Evolutionary conservation across 1,284 basidiomycete genomes (phyloP).

Genomic region (Boletus semigastroideus): DNA sequence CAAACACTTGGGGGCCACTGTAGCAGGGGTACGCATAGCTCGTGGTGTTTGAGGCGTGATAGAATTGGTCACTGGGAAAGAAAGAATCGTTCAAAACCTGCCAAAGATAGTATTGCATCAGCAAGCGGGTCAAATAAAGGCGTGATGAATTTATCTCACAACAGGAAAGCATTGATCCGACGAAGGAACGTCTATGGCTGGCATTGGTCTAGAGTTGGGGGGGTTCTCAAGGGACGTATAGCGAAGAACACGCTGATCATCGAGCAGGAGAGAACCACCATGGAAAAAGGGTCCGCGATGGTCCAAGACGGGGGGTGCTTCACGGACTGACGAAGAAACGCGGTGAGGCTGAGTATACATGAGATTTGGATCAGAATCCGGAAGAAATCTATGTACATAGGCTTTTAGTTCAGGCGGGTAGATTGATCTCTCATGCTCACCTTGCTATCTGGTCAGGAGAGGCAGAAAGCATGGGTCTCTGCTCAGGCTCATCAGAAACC

Average conservation of each 20-base stretch:
- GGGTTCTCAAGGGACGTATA: background rate
- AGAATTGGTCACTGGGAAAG: background rate
- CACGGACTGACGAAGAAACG: no score
- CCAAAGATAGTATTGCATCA: background rate
- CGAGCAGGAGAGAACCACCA: no score
- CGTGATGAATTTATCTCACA: conserved; percentile 1
- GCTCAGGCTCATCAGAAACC: background rate
- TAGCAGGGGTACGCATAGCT: background rate
- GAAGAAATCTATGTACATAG: conserved; percentile 3
- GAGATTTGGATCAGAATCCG: background rate
- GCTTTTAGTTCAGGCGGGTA: background rate
- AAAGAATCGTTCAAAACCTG: background rate
- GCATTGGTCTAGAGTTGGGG: background rate
- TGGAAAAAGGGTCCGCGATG: no score
- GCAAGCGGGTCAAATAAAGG: background rate
- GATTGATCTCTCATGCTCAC: conserved; percentile 7
- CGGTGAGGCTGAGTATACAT: background rate
- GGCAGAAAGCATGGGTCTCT: background rate
- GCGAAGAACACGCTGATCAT: background rate
- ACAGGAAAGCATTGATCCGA: fast-evolving
- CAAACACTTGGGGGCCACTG: background rate
- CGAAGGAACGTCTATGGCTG: fast-evolving
- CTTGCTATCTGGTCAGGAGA: conserved; percentile 3
- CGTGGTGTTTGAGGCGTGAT: background rate
- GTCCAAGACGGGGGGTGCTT: background rate